A percentile compares a stretch with the other conserved stretches of the same genome.
Evolutionary conservation across 1,139 yeast genomes (phyloP).

Genomic region (Yamadazyma epiphylla): DNA sequence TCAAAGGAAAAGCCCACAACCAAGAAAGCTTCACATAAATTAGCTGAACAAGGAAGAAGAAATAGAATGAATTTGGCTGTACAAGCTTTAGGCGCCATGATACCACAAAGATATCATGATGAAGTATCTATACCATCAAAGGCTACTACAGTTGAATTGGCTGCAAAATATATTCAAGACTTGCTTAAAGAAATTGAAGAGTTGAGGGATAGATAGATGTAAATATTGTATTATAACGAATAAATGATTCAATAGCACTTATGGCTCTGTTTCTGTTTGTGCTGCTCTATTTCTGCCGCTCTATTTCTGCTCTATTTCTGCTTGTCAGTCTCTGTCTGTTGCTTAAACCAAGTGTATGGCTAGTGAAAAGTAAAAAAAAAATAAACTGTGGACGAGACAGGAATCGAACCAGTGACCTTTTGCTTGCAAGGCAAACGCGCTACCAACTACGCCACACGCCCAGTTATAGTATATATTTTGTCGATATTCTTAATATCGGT

Average conservation of each 20-base stretch:
- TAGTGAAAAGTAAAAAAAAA: slow-evolving; percentile 7
- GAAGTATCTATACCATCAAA: slow-evolving; percentile 69
- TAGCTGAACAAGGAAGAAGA: slow-evolving; percentile 95
- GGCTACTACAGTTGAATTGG: slow-evolving; percentile 92
- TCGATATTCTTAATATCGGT: too few relatives aligned
- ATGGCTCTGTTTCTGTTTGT: too few relatives aligned
- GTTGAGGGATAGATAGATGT: slow-evolving; percentile 6
- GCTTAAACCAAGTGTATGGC: background rate
- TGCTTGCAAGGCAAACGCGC: slow-evolving; percentile 69
- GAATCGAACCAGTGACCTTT: slow-evolving; percentile 66
- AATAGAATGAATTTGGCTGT: slow-evolving; percentile 88
- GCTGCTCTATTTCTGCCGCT: too few relatives aligned
- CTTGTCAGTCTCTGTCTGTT: too few relatives aligned
- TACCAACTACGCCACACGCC: slow-evolving; percentile 75
- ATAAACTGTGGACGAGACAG: slow-evolving; percentile 53
- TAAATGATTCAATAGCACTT: too few relatives aligned
- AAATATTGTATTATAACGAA: too few relatives aligned
- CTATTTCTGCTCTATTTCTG: too few relatives aligned
- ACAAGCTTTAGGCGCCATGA: slow-evolving; percentile 62
- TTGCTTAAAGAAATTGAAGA: slow-evolving; percentile 44
- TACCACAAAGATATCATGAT: slow-evolving; percentile 62
- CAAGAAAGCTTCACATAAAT: slow-evolving; percentile 79
- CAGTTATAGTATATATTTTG: too few relatives aligned
- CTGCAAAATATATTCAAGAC: slow-evolving; percentile 62
- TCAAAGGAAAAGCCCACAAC: slow-evolving; percentile 29